Evolutionary conservation across 202 grass and related monocot species (phyloP), one percentile per base, ranked within the genome.

Genomic region (Brachypodium distachyon): DNA sequence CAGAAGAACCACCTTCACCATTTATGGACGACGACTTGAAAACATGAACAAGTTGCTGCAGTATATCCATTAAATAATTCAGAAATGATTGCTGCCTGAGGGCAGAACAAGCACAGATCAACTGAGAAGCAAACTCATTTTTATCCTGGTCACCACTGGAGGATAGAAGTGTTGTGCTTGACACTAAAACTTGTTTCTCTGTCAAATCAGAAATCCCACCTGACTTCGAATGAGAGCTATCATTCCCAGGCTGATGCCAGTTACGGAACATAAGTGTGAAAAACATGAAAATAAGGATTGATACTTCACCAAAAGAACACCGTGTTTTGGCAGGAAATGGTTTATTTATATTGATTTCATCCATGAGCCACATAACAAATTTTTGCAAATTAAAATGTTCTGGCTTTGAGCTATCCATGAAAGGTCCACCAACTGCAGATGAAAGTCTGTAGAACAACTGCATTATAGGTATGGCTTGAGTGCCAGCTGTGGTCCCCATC

Each of bases 261-360:
- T 94, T 97, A 74, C 95, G 95, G 67, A 97, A 91, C 95, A 97
- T 97, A 40, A 97, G 82, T 34, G 95, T 97, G 79, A 97, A 94
- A 64, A 94, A 97, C 95, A 97, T 97, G 85, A 97, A 97, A 83
- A 97, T 81, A 83, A 97, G 95, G 65, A 97, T 97, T 7, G 77
- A 82, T 70, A 94, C 91, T 85, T 97, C 95, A 26, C 95, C 91
- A 83, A 97, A 94, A 76, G 84, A 75, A 55, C 81, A 94, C 50
- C 91, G 91, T 29, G 80, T 68, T 81, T 84, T 92, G 27, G 84
- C 91, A 82, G 89, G 89, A 78, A 97, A 97, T 43, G 82, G 89
- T 87, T 83, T 94, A 34, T 77, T 94, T 78, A 94, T 74, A 44
- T 97, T 92, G 72, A 97, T 88, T 79, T 97, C 95, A 77, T 90